A percentile compares a stretch with the other conserved stretches of the same genome.
phyloP scores from a whole-genome alignment of 192 early-diverging fungal genomes.

The Radiomyces spectabilis region DNA sequence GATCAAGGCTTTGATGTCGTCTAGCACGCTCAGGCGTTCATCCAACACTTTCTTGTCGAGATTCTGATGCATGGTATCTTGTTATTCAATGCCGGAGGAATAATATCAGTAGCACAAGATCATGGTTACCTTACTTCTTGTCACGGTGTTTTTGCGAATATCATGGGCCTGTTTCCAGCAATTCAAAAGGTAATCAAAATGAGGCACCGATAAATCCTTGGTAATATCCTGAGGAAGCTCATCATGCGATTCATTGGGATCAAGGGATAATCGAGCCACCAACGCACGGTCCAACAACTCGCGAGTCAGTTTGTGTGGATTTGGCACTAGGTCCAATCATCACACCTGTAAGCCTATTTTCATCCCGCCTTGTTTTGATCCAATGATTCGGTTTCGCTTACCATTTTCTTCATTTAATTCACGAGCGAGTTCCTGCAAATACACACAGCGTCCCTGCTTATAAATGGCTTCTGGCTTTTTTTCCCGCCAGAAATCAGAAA shows the following conservation, averaged over 20 bases:
- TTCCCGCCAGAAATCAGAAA: not conserved
- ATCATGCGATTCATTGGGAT: conserved; percentile 29
- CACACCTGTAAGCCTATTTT: not conserved
- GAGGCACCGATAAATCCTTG: conserved; percentile 18
- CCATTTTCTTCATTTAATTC: conserved; percentile 31
- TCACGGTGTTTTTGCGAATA: conserved; percentile 43
- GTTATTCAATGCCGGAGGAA: not conserved
- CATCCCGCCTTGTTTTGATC: not conserved
- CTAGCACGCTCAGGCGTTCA: conserved; percentile 52
- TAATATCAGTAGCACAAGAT: not conserved
- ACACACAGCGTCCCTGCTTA: conserved; percentile 20
- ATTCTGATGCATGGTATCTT: conserved; percentile 26
- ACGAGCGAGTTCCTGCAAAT: conserved; percentile 17
- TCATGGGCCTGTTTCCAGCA: conserved; percentile 52
- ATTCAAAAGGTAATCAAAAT: conserved; percentile 59
- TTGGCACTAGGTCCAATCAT: conserved; percentile 18
- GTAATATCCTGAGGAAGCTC: conserved; percentile 24
- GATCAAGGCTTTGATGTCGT: conserved; percentile 50
- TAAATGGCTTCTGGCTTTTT: conserved; percentile 14
- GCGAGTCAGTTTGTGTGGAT: conserved; percentile 41
- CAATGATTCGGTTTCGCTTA: conserved; percentile 3
- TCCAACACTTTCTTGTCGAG: conserved; percentile 47
- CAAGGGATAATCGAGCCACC: conserved; percentile 60
- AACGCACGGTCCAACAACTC: conserved; percentile 58
- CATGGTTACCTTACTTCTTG: conserved; percentile 35